Evolutionary conservation across 2,329 filamentous ascomycete species (phyloP), one percentile per base, ranked within the genome.

Genomic region (Microcyclospora tardicrescens): DNA sequence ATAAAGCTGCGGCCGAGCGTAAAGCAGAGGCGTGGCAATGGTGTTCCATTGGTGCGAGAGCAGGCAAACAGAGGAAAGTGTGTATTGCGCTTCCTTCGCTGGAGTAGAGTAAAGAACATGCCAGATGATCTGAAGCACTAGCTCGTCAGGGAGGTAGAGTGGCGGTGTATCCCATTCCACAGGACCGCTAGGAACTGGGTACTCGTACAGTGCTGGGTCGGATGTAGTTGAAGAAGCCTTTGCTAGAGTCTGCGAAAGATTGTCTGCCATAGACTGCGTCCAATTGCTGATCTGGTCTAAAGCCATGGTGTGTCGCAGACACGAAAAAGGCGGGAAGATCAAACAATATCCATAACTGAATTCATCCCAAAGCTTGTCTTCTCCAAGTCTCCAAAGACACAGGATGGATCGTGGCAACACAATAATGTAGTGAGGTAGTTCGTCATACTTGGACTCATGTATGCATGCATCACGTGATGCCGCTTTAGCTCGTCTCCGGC

Each of bases 31-130:
- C 8, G 75, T 60, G 0, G 67, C 65, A 10, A 66, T 64, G 4
- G 63, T 60, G 50, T 78, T 75, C 74, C 74, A 79, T 45, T 73
- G 67, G 24, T 62, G 66, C 3, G 63, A 71, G 5, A 73, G 59
- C 6, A 71, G 58, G 48, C 69, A 72, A 52, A 71, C 73, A 3
- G 63, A 61, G 38, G 66, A 61, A 12, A 79, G 58, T 2, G 62
- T 61, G 6, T 44, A 35, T 53, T 77, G 74, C 3, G 62, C 59
- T 31, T 53, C 47, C 12, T 53, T 15, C 6, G 30, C 30, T 10
- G 12, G 30, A 15, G 30, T 15, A 44, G n/a, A n/a, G 16, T 13
- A 13, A 30, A n/a, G 38, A 35, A 54, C 49, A 6, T 42, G 49
- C n/a, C 57, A 54, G 34, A 72, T 44, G 38, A 76, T 67, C 16